Evolutionary conservation across 2,329 filamentous ascomycete genomes (phyloP), one percentile per base, ranked within the genome.

Genomic region (Falciphora oryzae): DNA sequence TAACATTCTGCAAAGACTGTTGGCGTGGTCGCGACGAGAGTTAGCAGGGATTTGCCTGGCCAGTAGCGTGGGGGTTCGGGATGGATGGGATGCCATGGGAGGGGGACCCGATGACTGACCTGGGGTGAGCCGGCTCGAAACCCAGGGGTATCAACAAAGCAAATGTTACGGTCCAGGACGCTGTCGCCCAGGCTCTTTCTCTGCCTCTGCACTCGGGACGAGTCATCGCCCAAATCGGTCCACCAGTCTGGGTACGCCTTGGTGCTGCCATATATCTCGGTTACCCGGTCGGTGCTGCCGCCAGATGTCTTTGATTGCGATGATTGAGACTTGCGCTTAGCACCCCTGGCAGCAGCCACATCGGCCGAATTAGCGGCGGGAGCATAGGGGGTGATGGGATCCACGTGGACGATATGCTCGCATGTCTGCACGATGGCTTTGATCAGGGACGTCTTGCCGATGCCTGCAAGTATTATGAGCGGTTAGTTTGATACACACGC

Each of bases 381-480:
- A 8, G 67, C 62, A 28, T 65, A 66, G 1, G 77, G 74, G 2
- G 78, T 75, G 61, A 88, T 78, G 3, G 89, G 83, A 73, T 98
- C 94, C 63, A 97, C 88, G 74, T 99, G 94, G 2, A 98, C 94
- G 67, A 99, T 96, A 72, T 98, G 92, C 72, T 93, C 87, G 74
- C 92, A 96, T 4, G 81, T 83, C 72, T 97, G 92, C 22, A 96
- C 88, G 59, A 99, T 91, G 2, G 92, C 91, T 73, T 90, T 91
- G 70, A 98, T 90, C 62, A 98, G 83, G 4, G 91, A 93, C 1
- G 93, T 93, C 78, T 98, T 98, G 50, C 95, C 95, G 60, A 90
- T 83, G 32, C 89, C 92, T 93, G 66, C 65, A 58, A 58, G 50
- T 61, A 62, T 71, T 63, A 69, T 69, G n/a, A 3, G 29, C 10